Percentiles rank a stretch among this genome's conserved stretches.
Conservation (phyloP, 2,329 filamentous ascomycete species). For the Trichothecium sympodiale region DNA sequence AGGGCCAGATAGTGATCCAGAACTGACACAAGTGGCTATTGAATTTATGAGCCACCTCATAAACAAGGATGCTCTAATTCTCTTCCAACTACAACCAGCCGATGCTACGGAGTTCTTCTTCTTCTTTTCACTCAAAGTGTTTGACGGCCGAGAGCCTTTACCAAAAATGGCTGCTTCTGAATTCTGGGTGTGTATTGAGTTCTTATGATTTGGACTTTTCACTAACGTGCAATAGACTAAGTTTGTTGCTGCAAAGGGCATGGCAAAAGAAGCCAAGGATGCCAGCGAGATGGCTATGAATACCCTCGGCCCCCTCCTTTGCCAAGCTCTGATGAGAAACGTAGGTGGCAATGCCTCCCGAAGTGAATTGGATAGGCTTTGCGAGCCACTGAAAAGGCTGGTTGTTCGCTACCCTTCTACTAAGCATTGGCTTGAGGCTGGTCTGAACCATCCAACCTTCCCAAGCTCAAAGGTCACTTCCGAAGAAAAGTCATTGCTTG, state of each 20-base stretch:
- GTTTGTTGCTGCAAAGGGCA: slow-evolving; percentile 37
- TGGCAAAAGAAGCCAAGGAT: slow-evolving; percentile 28
- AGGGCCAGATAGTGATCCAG: slow-evolving; percentile 58
- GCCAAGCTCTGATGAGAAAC: slow-evolving; percentile 49
- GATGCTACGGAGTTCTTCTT: slow-evolving; percentile 56
- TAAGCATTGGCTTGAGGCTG: slow-evolving; percentile 51
- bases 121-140: slow-evolving; percentile 57
- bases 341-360: slow-evolving; percentile 58
- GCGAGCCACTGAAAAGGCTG: slow-evolving; percentile 61
- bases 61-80: slow-evolving; percentile 45
- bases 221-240: slow-evolving; percentile 27
- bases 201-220: not conserved
- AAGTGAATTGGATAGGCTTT: slow-evolving; percentile 61
- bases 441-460: slow-evolving; percentile 43
- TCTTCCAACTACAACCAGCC: slow-evolving; percentile 46
- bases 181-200: slow-evolving; percentile 52
- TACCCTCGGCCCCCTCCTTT: slow-evolving; percentile 51
- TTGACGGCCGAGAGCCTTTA: slow-evolving; percentile 61
- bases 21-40: slow-evolving; percentile 62
- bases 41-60: slow-evolving; percentile 59
- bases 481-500: slow-evolving; percentile 50
- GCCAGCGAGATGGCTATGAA: slow-evolving; percentile 38
- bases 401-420: slow-evolving; percentile 43
- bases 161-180: slow-evolving; percentile 64
- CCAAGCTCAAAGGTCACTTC: slow-evolving; percentile 46